Evolutionary conservation across 768 basidiomycete species (phyloP), one percentile per base, ranked within the genome.

Genomic region (Amanita thiersii): DNA sequence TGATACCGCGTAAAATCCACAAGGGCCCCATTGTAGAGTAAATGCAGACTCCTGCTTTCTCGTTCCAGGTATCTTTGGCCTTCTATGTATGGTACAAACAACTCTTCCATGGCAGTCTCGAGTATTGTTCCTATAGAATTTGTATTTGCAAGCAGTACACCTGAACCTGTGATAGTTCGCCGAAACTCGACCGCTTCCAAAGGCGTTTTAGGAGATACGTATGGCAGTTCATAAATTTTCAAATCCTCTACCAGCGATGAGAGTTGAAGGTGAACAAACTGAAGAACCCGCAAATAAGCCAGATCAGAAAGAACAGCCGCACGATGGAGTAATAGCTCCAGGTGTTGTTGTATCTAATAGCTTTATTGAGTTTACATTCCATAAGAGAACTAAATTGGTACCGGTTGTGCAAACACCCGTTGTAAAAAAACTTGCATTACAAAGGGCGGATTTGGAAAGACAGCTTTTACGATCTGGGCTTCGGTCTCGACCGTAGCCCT

Each of bases 401-500:
- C 92, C 35, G 91, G 89, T 69, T 97, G 96, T 2, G 93, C 94
- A 62, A 99, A 99, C 1, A 99, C 90, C 24, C 96, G 74, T 54
- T 97, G 96, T 30, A 99, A 59, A 61, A 99, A 98, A 11, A 97
- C 93, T 58, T 96, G 91, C 90, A 98, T 93, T 3, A 99, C 96
- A 11, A 89, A 77, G 12, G 86, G 78, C 6, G 96, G 94, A 52
- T 94, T 91, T 1, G 96, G 96, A 59, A 99, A 99, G 9, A 99
- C 96, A 2, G 92, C 94, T 58, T 96, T 93, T 20, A 99, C 93
- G 39, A 99, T 99, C 56, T 97, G 91, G 0, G 89, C 85, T 61
- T 99, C 96, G 43, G 94, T 92, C 24, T 84, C 87, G 17, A 97
- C 91, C 0, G 94, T 98, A 3, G 71, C 69, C 30, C 90, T 72